Evolutionary conservation across 192 early-diverging fungal species (phyloP).

Genomic region (Podila verticillata): DNA sequence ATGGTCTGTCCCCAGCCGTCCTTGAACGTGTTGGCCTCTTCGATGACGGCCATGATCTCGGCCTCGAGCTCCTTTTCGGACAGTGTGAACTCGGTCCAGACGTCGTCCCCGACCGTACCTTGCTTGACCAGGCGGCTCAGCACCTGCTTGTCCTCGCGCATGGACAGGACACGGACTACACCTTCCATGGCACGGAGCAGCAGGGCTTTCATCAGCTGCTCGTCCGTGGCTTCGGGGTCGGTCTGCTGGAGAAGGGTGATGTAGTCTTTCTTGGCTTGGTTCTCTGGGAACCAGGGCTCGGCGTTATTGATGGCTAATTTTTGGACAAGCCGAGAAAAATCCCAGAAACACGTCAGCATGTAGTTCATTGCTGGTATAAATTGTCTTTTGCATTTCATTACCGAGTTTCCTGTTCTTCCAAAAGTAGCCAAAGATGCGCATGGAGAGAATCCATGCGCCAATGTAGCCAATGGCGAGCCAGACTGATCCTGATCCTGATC

Average conservation of each 20-base stretch:
- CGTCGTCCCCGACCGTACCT: constrained; percentile 85
- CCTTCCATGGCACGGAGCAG: constrained; percentile 84
- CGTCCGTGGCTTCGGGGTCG: constrained; percentile 64
- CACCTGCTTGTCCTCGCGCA: constrained; percentile 84
- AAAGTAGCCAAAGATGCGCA: constrained; percentile 48
- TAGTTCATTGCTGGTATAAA: no score
- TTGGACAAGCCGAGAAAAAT: no score
- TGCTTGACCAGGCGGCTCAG: constrained; percentile 78
- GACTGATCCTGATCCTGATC: constrained; percentile 20
- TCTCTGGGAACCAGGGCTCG: constrained; percentile 76
- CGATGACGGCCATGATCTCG: constrained; percentile 83
- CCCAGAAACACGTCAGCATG: no score
- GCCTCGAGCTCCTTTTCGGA: constrained; percentile 83
- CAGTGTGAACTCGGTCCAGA: constrained; percentile 76
- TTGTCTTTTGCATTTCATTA: background rate
- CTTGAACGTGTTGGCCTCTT: constrained; percentile 83
- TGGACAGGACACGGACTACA: constrained; percentile 74
- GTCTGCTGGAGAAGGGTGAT: constrained; percentile 67
- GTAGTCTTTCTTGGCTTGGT: constrained; percentile 72
- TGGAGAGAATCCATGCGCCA: constrained; percentile 46
- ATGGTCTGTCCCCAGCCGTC: constrained; percentile 87
- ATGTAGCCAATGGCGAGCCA: constrained; percentile 41
- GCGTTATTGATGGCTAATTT: constrained; percentile 48
- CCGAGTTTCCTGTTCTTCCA: constrained; percentile 43
- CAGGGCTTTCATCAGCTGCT: constrained; percentile 76